A percentile compares a stretch with the other conserved stretches of the same genome.
Conservation (phyloP, 1,284 basidiomycete genomes). For the Sanghuangporus baumii region DNA sequence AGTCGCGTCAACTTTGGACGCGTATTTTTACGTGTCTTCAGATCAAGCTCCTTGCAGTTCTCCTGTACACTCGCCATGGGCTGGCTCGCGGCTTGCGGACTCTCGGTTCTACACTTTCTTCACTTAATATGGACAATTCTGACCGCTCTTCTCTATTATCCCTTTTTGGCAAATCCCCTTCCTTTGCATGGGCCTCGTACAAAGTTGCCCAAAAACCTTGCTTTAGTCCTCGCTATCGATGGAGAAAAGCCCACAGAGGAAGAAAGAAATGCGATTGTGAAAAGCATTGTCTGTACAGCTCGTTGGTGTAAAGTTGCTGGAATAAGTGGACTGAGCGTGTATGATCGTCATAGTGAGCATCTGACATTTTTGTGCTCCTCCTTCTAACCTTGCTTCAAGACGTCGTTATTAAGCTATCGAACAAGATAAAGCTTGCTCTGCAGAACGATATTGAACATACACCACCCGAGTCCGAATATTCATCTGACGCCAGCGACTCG, state of each 20-base stretch:
- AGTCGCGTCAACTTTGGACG: background rate
- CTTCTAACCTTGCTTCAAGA: slow-evolving; percentile 33
- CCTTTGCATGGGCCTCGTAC: slow-evolving; percentile 44
- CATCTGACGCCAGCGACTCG: slow-evolving; percentile 41
- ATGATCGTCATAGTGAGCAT: slow-evolving; percentile 60
- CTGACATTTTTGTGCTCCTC: slow-evolving; percentile 4
- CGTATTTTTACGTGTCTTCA: background rate
- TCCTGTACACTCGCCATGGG: slow-evolving; percentile 5
- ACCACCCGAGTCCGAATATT: slow-evolving; percentile 33
- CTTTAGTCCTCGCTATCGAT: slow-evolving; percentile 47
- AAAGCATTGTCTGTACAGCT: slow-evolving; percentile 46
- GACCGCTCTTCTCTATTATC: slow-evolving; percentile 35
- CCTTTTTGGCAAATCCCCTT: slow-evolving; percentile 34
- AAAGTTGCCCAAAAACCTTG: slow-evolving; percentile 59
- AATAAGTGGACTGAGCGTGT: slow-evolving; percentile 57
- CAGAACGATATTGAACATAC: background rate
- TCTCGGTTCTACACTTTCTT: slow-evolving; percentile 23
- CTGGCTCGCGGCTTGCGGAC: slow-evolving; percentile 3
- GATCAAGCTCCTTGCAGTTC: background rate
- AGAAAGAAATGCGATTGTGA: slow-evolving; percentile 39
- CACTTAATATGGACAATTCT: slow-evolving; percentile 43
- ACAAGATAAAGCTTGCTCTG: slow-evolving; percentile 30
- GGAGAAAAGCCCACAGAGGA: slow-evolving; percentile 25
- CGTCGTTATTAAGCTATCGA: slow-evolving; percentile 37
- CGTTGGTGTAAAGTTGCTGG: slow-evolving; percentile 56